Percentiles rank a stretch among this genome's conserved stretches.
Evolutionary conservation across 257 asterid species (phyloP).

Genomic region (Phtheirospermum japonicum): DNA sequence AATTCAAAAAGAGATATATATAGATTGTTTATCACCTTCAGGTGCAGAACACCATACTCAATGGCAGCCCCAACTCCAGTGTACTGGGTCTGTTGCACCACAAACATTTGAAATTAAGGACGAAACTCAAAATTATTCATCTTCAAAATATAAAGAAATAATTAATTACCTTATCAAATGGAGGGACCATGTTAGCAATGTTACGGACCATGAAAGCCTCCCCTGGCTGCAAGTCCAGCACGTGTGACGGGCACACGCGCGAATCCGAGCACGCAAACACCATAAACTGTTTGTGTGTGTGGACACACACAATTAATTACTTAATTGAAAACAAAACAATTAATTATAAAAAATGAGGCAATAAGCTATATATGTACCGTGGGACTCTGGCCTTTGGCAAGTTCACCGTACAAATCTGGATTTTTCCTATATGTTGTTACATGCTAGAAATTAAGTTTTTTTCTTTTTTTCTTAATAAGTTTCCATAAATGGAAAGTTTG

Average conservation of each 20-base stretch:
- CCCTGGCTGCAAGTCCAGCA: constrained; percentile 77
- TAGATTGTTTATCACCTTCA: constrained; percentile 80
- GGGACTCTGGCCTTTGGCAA: constrained; percentile 90
- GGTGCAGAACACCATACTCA: constrained; percentile 82
- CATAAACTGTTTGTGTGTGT: constrained; percentile 69
- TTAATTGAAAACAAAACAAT: not conserved
- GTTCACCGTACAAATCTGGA: constrained; percentile 66
- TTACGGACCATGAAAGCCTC: constrained; percentile 85
- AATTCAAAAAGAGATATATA: too few species aligned
- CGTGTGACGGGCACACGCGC: constrained; percentile 91
- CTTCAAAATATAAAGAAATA: too few species aligned
- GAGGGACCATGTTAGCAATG: constrained; percentile 91
- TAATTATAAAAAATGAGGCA: not conserved
- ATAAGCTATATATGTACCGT: constrained; percentile 39
- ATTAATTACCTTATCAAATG: constrained; percentile 58
- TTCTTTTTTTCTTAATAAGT: too few species aligned
- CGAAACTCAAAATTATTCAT: not conserved
- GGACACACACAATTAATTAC: not conserved
- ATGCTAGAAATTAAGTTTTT: too few species aligned
- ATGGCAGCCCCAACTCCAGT: constrained; percentile 82
- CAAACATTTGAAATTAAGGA: not conserved
- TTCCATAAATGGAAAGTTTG: too few species aligned
- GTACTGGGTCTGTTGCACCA: constrained; percentile 51
- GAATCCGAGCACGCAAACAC: constrained; percentile 91
- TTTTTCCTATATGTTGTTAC: constrained; percentile 48